Percentiles rank a stretch among this genome's conserved stretches.
phyloP scores from a whole-genome alignment of 2,329 filamentous ascomycete genomes.

The Aspergillus sclerotialis region DNA sequence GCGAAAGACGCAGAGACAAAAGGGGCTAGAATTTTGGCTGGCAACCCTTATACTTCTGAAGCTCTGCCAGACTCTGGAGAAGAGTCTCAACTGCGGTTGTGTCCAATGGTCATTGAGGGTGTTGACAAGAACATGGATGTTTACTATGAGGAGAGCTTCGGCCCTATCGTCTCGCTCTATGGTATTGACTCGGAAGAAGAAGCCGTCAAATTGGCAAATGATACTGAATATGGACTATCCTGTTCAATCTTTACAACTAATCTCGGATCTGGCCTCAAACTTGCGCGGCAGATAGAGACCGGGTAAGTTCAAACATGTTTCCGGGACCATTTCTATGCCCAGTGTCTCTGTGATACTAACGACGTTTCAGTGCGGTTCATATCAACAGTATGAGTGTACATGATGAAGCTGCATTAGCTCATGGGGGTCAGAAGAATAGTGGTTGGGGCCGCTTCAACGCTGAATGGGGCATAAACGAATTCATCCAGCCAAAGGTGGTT shows the following conservation, averaged over 20 bases:
- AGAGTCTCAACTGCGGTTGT: neutral
- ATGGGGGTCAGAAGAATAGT: conserved; percentile 56
- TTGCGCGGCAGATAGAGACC: conserved; percentile 15
- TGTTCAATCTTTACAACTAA: conserved; percentile 18
- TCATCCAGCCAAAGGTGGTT: too few relatives aligned
- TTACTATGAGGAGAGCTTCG: conserved; percentile 22
- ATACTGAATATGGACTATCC: conserved; percentile 20
- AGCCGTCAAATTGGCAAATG: conserved; percentile 14
- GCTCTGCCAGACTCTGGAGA: too few relatives aligned
- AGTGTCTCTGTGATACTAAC: too few relatives aligned
- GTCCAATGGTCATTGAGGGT: neutral
- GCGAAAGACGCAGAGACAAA: too few relatives aligned
- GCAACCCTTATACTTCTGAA: too few relatives aligned
- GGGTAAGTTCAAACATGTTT: too few relatives aligned
- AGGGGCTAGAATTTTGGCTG: too few relatives aligned
- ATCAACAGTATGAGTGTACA: conserved; percentile 20
- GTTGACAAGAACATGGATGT: conserved; percentile 5
- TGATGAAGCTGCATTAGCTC: conserved; percentile 43
- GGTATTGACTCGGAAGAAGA: conserved; percentile 16
- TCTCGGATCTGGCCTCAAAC: conserved; percentile 18
- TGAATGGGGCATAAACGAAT: conserved; percentile 47
- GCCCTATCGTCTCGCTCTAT: conserved; percentile 17
- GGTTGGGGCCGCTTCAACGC: conserved; percentile 55
- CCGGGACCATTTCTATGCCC: too few relatives aligned
- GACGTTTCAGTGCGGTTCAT: conserved; percentile 22